Base-by-base conservation (phyloP, 2,329 filamentous ascomycete genomes). In the Aureobasidium sp. region DNA sequence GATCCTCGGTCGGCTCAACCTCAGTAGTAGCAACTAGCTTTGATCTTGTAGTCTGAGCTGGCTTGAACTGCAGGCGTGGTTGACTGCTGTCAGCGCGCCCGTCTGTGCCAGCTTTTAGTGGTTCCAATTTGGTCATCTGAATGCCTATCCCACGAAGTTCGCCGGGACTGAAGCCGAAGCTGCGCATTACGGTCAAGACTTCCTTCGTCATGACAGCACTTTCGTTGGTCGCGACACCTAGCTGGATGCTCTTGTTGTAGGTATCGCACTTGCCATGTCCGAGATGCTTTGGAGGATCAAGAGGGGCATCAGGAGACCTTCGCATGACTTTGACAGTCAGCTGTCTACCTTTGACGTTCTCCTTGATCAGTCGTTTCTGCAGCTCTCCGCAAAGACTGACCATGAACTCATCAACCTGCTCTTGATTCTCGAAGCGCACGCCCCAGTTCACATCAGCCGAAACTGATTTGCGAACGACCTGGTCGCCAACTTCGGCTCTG, bases 371-470 rank as follows among this genome's bases (percentile, higher is more conserved):
- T 1, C 94, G 83, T 60, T 86, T 87, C 66, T 92, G 86, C 7
- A 99, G 76, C 72, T 99, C 94, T 60, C 86, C 86, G 69, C 89
- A 94, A 0, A 99, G 77, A 65, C 89, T 94, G 63, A 84, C 78
- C 31, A 97, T 81, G 71, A 99, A 99, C 65, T 95, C 90, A 62
- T 97, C 93, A 0, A 91, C 92, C 73, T 99, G 93, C n/a, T 84
- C 81, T 69, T 96, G 90, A 62, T 82, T 95, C 66, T 94, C 84
- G 70, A 99, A 99, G 6, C 94, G 86, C 60, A 99, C 95, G 2
- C 95, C 94, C 94, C 94, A 99, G 68, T 94, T 99, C 64, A 99
- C 90, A 71, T 99, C 94, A 0, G 93, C 93, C 1, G 94, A 97
- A 0, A 99, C 90, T 0, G 93, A 97, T 70, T 97, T 99, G 58